phyloP scores from a whole-genome alignment of 2,329 filamentous ascomycete species.

The Penicillium sp. region DNA sequence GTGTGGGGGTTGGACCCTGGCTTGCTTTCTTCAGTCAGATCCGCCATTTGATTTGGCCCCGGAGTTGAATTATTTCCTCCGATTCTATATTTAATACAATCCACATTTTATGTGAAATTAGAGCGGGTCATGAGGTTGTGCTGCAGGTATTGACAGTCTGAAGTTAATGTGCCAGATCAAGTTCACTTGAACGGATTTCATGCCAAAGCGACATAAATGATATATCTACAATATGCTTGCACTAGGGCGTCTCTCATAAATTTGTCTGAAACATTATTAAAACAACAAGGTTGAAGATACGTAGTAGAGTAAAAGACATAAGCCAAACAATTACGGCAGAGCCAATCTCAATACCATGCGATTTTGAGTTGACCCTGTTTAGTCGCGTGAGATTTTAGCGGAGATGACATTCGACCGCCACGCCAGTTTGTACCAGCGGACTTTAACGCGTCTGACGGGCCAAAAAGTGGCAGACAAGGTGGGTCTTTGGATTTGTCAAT shows the following conservation, averaged over 20 bases:
- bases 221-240: too few relatives aligned
- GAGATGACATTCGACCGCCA: neutral
- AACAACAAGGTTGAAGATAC: too few relatives aligned
- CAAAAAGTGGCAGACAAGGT: neutral
- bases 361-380: neutral
- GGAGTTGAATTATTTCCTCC: neutral
- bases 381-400: neutral
- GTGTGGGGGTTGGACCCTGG: neutral
- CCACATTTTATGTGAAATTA: neutral
- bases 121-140: neutral
- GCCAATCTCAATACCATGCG: neutral
- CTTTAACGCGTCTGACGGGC: too few relatives aligned
- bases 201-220: too few relatives aligned
- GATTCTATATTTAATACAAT: neutral
- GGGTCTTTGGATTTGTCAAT: neutral
- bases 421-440: neutral
- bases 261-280: too few relatives aligned
- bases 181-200: too few relatives aligned
- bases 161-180: too few relatives aligned
- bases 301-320: too few relatives aligned
- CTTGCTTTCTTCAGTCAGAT: neutral
- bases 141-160: too few relatives aligned
- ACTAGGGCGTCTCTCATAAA: too few relatives aligned
- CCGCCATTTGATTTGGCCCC: neutral
- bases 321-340: too few relatives aligned